phyloP scores from a whole-genome alignment of 2,329 filamentous ascomycete species.

The Didymella pinodella region DNA sequence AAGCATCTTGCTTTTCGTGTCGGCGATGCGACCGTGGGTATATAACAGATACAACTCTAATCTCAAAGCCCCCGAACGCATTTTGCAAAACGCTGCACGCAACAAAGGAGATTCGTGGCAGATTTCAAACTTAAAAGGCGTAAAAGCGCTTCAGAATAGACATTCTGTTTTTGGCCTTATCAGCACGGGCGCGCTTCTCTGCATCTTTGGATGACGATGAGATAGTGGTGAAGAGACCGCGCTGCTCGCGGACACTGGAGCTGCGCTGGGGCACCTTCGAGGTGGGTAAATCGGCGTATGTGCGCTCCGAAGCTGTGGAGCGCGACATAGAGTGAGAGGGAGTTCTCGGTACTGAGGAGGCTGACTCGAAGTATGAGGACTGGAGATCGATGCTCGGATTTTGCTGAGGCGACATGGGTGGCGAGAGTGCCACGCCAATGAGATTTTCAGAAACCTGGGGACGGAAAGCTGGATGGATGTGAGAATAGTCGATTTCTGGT shows the following conservation, averaged over 20 bases:
- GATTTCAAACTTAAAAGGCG: constrained; percentile 6
- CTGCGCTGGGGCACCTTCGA: not conserved
- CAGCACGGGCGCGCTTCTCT: constrained; percentile 8
- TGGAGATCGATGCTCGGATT: constrained; percentile 2
- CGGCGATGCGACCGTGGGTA: constrained; percentile 26
- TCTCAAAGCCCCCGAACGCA: not conserved
- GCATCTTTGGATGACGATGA: not conserved
- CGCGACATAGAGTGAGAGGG: not conserved
- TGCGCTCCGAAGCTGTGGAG: not conserved
- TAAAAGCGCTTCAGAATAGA: constrained; percentile 18
- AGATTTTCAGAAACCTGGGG: constrained; percentile 5
- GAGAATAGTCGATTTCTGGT: not conserved
- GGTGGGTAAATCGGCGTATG: constrained; percentile 4
- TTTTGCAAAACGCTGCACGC: not conserved
- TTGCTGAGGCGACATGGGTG: constrained; percentile 20
- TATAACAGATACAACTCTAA: constrained; percentile 26
- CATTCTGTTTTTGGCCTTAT: constrained; percentile 8
- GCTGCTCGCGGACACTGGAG: constrained; percentile 1
- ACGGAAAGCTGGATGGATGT: constrained; percentile 19
- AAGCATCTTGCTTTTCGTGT: constrained; percentile 7
- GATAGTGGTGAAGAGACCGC: not conserved
- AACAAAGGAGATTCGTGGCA: constrained; percentile 8
- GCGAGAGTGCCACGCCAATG: constrained; percentile 29
- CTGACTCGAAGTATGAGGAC: not conserved
- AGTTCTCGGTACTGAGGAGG: not conserved